Evolutionary conservation across 345 rosid genomes (phyloP).

Genomic region (Eucalyptus microcorys): DNA sequence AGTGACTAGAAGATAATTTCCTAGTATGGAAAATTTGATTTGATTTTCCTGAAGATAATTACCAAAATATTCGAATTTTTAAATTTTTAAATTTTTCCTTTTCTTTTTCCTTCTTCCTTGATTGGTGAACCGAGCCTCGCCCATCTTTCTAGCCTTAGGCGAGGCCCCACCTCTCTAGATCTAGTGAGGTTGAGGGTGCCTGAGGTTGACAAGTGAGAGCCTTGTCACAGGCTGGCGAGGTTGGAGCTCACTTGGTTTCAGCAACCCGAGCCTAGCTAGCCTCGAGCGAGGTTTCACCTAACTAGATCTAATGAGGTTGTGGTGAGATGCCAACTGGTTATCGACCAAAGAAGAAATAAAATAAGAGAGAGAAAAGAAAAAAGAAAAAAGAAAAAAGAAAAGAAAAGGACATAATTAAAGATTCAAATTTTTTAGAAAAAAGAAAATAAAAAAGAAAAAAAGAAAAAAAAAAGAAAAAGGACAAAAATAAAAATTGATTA

Average conservation of each 20-base stretch:
- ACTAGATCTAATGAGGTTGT: not conserved
- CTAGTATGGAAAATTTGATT: too few species aligned
- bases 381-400: too few species aligned
- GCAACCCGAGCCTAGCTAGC: too few species aligned
- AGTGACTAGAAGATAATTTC: not conserved
- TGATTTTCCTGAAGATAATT: not conserved
- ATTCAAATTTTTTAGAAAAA: not conserved
- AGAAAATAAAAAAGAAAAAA: too few species aligned
- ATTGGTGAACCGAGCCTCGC: accelerated
- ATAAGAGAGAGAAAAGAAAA: too few species aligned
- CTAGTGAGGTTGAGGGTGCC: not conserved
- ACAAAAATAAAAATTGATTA: too few species aligned
- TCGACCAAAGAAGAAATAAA: not conserved
- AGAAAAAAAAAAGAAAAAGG: too few species aligned
- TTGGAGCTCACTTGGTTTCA: too few species aligned
- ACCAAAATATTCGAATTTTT: not conserved
- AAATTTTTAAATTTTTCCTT: accelerated
- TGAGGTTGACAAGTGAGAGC: not conserved
- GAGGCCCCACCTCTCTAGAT: not conserved
- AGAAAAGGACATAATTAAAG: too few species aligned
- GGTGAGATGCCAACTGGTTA: accelerated
- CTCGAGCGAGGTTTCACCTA: too few species aligned
- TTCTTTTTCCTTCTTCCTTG: not conserved
- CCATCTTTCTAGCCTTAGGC: not conserved
- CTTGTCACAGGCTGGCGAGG: accelerated